Conservation (phyloP, 768 basidiomycete genomes). For the Leccinum variicolor region DNA sequence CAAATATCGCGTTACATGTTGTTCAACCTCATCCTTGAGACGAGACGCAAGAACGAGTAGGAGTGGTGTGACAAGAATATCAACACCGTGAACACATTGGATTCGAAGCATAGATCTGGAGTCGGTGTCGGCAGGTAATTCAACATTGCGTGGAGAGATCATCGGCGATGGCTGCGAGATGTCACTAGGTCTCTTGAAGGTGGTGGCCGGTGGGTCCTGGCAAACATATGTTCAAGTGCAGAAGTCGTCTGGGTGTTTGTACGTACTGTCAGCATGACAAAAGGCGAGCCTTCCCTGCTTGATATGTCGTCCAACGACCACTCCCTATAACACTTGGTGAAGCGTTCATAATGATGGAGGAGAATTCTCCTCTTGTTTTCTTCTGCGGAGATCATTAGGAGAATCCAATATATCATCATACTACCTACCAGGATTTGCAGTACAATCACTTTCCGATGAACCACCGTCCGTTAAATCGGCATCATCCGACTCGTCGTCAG, state of each 20-base stretch:
- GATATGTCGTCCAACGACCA: constrained; percentile 33
- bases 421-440: constrained; percentile 37
- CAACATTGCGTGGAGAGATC: constrained; percentile 3
- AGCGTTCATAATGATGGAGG: constrained; percentile 45
- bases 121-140: background rate
- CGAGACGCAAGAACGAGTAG: constrained; percentile 39
- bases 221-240: background rate
- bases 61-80: constrained; percentile 55
- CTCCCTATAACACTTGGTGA: constrained; percentile 47
- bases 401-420: background rate
- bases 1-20: constrained; percentile 36
- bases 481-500: constrained; percentile 79
- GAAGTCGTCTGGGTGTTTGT: background rate
- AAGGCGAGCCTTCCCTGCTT: constrained; percentile 48
- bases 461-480: constrained; percentile 58
- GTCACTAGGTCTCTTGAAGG: constrained; percentile 5
- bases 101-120: constrained; percentile 34
- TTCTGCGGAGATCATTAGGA: constrained; percentile 19
- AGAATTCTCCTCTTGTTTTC: constrained; percentile 21
- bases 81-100: constrained; percentile 34
- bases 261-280: constrained; percentile 43
- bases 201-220: constrained; percentile 12
- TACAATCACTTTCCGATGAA: constrained; percentile 36
- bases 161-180: background rate
- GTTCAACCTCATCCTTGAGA: constrained; percentile 47